A percentile compares a stretch with the other conserved stretches of the same genome.
Evolutionary conservation across 352 stramenopile species (phyloP).

Genomic region (Phytophthora colocasiae): DNA sequence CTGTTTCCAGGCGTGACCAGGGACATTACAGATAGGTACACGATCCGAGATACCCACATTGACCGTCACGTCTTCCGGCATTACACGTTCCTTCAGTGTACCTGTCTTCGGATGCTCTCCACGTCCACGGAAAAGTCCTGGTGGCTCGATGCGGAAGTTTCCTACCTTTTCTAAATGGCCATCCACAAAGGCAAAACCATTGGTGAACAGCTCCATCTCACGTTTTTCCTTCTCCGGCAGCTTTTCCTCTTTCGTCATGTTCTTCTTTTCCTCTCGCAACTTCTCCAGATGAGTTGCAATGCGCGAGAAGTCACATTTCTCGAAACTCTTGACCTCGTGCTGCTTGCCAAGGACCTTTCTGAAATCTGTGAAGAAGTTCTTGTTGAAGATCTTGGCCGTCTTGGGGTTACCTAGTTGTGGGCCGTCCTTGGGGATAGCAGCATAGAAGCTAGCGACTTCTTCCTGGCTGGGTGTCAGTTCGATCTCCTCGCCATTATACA

Average conservation of each 20-base stretch:
- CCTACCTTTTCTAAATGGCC: slow-evolving; percentile 98
- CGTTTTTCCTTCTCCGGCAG: slow-evolving; percentile 90
- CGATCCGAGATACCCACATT: slow-evolving; percentile 96
- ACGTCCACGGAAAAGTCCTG: slow-evolving; percentile 97
- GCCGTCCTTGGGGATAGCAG: slow-evolving; percentile 96
- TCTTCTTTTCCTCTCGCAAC: slow-evolving; percentile 94
- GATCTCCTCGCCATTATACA: slow-evolving; percentile 95
- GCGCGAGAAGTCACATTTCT: slow-evolving; percentile 97
- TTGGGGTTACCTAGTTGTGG: slow-evolving; percentile 98
- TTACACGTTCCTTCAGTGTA: slow-evolving; percentile 97
- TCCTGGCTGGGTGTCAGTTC: slow-evolving; percentile 95
- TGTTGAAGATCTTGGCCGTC: slow-evolving; percentile 98
- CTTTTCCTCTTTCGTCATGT: slow-evolving; percentile 96
- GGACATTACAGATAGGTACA: slow-evolving; percentile 92
- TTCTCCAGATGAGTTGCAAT: slow-evolving; percentile 95
- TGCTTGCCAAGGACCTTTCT: slow-evolving; percentile 91
- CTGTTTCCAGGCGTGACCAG: slow-evolving; percentile 96
- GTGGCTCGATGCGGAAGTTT: slow-evolving; percentile 98
- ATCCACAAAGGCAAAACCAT: slow-evolving; percentile 98
- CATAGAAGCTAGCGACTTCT: slow-evolving; percentile 96
- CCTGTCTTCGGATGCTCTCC: slow-evolving; percentile 99
- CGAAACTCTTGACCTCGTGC: slow-evolving; percentile 96
- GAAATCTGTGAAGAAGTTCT: slow-evolving; percentile 99
- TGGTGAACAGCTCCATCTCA: slow-evolving; percentile 92
- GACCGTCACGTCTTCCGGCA: slow-evolving; percentile 97